Base-by-base conservation (phyloP, 2,329 filamentous ascomycete genomes). In the Orbilia blumenaviensis region DNA sequence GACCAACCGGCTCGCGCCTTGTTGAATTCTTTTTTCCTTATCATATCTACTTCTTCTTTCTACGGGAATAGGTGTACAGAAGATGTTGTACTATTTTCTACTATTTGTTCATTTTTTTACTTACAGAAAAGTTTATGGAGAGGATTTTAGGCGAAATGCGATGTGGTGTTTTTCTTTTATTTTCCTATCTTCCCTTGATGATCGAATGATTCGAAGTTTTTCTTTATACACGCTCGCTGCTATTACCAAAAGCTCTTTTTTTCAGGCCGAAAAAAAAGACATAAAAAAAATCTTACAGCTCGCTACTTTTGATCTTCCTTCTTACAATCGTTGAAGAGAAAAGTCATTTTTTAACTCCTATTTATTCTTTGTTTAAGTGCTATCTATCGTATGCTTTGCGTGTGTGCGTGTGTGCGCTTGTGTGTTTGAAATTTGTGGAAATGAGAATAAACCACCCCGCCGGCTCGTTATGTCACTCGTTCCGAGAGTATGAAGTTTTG, bases 41-140 rank as follows among this genome's bases (percentile, higher is more conserved):
- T 44, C 34, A 41, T 60, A 23, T 61, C n/a, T 46, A 23, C 46
- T 68, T 66, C n/a, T 67, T 42, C 60, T 42, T 61, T 21, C 64
- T 60, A 34, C 32, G 71, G 71, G 63, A 75, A 67, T 48, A 67
- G 62, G 69, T 75, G 69, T 75, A 67, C 63, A 75, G 71, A 75
- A 75, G 71, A 75, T 75, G 71, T 75, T 67, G 60, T 67, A 75
- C 48, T 75, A 75, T 68, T 68, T 60, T 62, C 60, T 67, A 25
- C 23, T 34, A 2, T 16, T 23, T 29, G 5, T 46, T 54, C 41
- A 56, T 34, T 18, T 56, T 5, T 23, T 56, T 36, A 56, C 29
- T 42, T 75, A 75, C 63, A 75, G 63, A 75, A 75, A 75, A 75
- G 71, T 68, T 66, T 60, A 48, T 25, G 54, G 71, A 44, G 69